A percentile compares a stretch with the other conserved stretches of the same genome.
Conservation (phyloP, 805 yeast genomes). For the Barnettozyma sp. region DNA sequence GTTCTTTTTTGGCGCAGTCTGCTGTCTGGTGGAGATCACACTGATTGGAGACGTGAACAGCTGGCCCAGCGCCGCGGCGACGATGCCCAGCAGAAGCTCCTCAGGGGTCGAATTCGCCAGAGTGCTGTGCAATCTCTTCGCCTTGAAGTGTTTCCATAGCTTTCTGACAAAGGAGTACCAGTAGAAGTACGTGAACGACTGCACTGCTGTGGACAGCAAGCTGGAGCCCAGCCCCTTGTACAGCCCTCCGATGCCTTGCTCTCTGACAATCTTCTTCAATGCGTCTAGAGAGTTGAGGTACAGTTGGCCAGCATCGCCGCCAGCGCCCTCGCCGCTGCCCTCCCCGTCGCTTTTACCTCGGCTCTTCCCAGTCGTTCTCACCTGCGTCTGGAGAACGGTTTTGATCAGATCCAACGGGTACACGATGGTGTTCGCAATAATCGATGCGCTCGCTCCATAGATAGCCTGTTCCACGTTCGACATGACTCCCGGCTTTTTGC, state of each 20-base stretch:
- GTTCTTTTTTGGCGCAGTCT: slow-evolving; percentile 36
- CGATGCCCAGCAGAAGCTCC: slow-evolving; percentile 68
- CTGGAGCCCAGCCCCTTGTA: slow-evolving; percentile 69
- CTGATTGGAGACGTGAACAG: slow-evolving; percentile 75
- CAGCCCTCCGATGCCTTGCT: slow-evolving; percentile 59
- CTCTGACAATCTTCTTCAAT: slow-evolving; percentile 44
- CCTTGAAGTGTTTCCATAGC: slow-evolving; percentile 32
- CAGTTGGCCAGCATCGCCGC: no score
- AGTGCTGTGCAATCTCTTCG: slow-evolving; percentile 28
- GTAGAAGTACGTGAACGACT: slow-evolving; percentile 77
- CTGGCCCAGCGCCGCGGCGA: slow-evolving; percentile 80
- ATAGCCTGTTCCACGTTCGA: slow-evolving; percentile 64
- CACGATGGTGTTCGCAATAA: slow-evolving; percentile 68
- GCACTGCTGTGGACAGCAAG: slow-evolving; percentile 63
- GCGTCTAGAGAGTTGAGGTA: slow-evolving; percentile 61
- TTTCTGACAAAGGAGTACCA: slow-evolving; percentile 75
- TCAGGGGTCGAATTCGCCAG: slow-evolving; percentile 44
- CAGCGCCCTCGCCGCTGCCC: no score
- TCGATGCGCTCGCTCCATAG: slow-evolving; percentile 78
- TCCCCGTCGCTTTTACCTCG: no score
- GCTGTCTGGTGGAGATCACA: slow-evolving; percentile 63
- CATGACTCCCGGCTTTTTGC: no score
- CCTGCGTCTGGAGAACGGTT: slow-evolving; percentile 74
- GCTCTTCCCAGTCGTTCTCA: no score
- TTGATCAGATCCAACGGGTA: slow-evolving; percentile 78